phyloP scores from a whole-genome alignment of 1,284 basidiomycete genomes.

The Rhodotorula sp. region DNA sequence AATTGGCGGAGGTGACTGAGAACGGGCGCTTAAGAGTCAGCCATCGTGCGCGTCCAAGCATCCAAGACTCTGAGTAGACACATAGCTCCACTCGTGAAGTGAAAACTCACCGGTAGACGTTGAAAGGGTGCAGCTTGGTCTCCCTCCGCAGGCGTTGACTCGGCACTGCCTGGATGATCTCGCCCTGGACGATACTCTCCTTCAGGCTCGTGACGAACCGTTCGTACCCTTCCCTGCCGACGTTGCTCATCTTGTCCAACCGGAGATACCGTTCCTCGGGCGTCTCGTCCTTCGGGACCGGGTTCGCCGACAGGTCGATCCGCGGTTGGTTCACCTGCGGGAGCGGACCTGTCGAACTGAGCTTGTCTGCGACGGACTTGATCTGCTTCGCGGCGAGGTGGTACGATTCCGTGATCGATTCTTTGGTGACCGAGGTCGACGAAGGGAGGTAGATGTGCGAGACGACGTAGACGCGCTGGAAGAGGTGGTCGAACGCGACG shows the following conservation, averaged over 20 bases:
- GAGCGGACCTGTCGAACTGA: constrained; percentile 56
- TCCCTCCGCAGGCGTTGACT: constrained; percentile 83
- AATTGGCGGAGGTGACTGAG: constrained; percentile 84
- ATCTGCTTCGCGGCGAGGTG: constrained; percentile 76
- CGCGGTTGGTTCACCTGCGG: constrained; percentile 57
- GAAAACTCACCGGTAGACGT: constrained; percentile 57
- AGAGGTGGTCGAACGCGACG: constrained; percentile 95
- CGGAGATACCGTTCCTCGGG: constrained; percentile 7
- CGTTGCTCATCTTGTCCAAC: constrained; percentile 63
- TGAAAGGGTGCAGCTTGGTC: constrained; percentile 92
- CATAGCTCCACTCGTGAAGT: not conserved
- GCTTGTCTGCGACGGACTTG: constrained; percentile 65
- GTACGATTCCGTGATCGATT: constrained; percentile 62
- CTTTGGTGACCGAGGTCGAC: constrained; percentile 46
- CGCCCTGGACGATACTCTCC: constrained; percentile 89
- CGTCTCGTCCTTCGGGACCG: constrained; percentile 49
- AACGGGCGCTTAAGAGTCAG: not conserved
- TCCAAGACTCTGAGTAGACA: too few species aligned
- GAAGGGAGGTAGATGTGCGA: constrained; percentile 87
- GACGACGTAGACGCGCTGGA: constrained; percentile 89
- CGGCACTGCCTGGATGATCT: constrained; percentile 99
- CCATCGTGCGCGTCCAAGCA: too few species aligned
- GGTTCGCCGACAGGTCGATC: constrained; percentile 56
- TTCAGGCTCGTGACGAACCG: constrained; percentile 87
- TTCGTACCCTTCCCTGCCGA: constrained; percentile 91